These are phyloP conservation scores for Misopates orontium DNA, from an alignment of 257 asterid genomes.

Conservation along the genomic window DNA sequence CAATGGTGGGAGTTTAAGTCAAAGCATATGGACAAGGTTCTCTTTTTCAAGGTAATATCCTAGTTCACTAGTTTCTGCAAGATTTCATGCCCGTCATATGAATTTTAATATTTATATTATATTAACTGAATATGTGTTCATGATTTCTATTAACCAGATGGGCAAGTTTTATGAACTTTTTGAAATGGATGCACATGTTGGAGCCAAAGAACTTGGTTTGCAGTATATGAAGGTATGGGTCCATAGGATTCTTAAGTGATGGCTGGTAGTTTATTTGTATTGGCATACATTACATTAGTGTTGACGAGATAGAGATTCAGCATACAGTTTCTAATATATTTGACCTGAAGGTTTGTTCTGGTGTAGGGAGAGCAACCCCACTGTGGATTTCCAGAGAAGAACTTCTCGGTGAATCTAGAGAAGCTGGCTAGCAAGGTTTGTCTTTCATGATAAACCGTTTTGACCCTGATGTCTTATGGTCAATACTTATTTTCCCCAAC, in stretches of 20 bases:
- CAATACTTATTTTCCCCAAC: conserved; percentile 4
- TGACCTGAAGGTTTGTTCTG: conserved; percentile 22
- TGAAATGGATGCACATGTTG: conserved; percentile 98
- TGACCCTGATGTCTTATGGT: conserved; percentile 9
- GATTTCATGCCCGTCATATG: conserved; percentile 21
- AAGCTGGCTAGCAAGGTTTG: conserved; percentile 91
- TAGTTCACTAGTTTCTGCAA: conserved; percentile 1
- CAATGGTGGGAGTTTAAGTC: conserved; percentile 99
- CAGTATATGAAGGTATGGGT: conserved; percentile 93
- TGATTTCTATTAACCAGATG: conserved; percentile 59
- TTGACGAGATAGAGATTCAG: conserved; percentile 1
- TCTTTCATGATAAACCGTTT: conserved; percentile 23
- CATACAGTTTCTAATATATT: conserved; percentile 3
- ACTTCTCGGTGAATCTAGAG: conserved; percentile 79
- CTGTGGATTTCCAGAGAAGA: conserved; percentile 98
- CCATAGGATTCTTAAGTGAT: conserved; percentile 3
- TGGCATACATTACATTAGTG: conserved; percentile 5
- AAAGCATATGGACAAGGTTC: conserved; percentile 97
- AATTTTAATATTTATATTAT: conserved; percentile 19
- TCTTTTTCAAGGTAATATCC: conserved; percentile 82
- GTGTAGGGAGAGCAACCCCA: conserved; percentile 97
- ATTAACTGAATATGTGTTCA: too few species aligned
- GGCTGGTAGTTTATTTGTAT: conserved; percentile 11
- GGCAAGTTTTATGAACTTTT: conserved; percentile 96
- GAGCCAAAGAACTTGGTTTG: conserved; percentile 93